Evolutionary conservation across 768 basidiomycete genomes (phyloP), one percentile per base, ranked within the genome.

Genomic region (Tylopilus plumbeoviolaceoides): DNA sequence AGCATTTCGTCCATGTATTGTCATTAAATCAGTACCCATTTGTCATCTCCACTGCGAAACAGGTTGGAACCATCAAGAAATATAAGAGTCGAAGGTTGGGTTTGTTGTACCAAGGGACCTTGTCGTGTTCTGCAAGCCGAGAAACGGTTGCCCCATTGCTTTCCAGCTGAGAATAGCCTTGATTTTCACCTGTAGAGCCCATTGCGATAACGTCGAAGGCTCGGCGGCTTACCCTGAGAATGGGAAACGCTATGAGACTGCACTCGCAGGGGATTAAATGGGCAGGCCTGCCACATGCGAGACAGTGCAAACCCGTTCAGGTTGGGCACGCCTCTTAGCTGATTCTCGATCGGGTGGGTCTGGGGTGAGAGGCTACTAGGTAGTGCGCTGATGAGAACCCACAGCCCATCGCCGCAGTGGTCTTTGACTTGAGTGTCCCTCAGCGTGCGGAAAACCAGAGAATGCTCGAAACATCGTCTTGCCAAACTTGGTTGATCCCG

Each of bases 41-140:
- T 7, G 47, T 35, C 47, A 54, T 41, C n/a, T 58, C 57, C 44
- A 64, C 60, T 28, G 51, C 53, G 9, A 64, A 28, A 44, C 58
- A 59, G 3, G 53, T 49, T 20, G 82, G 82, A 54, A 83, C 69
- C 64, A 85, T 72, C 46, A 83, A 50, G 25, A 84, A 50, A 64
- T 85, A 85, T 42, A 84, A 60, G 15, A 72, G 31, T 25, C 82
- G 70, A 55, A 85, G 67, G 54, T 84, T 85, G 4, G 72, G 81
- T 57, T 85, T 85, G 56, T 62, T 63, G 63, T 84, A 84, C 84
- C 83, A 85, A 35, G 81, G 80, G 2, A 40, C 21, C 2, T 35
- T 40, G 9, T 86, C 84, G 51, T 76, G 70, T 17, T 58, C 25
- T 14, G 53, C 61, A 10, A 64, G 62, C 23, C 46, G 56, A 33